Percentiles rank a stretch among this genome's conserved stretches.
Conservation (phyloP, 768 basidiomycete genomes). For the Leccinum boreale region DNA sequence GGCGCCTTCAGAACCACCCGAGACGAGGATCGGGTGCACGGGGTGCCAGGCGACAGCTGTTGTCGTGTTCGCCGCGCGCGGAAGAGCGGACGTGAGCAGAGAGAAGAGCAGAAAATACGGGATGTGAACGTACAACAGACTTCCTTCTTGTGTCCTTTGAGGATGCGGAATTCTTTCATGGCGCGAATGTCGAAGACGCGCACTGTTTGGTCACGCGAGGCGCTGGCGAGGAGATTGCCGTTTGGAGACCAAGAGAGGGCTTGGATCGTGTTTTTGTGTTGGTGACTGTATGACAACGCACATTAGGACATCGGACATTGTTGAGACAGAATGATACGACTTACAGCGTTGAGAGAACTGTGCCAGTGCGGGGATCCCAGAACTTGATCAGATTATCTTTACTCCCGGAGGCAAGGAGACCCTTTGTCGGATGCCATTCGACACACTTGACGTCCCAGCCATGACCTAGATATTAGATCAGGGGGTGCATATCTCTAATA, state of each 20-base stretch:
- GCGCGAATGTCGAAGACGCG: constrained; percentile 97
- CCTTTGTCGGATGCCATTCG: constrained; percentile 98
- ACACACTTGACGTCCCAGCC: constrained; percentile 99
- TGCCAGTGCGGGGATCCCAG: constrained; percentile 96
- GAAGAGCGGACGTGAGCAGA: background rate
- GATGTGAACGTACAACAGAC: constrained; percentile 74
- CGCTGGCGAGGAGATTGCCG: constrained; percentile 91
- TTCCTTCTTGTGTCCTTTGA: constrained; percentile 98
- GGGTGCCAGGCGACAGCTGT: constrained; percentile 96
- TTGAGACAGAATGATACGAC: constrained; percentile 22
- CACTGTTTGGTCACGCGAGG: constrained; percentile 91
- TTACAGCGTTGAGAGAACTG: constrained; percentile 85
- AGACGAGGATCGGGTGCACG: constrained; percentile 84
- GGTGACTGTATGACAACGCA: constrained; percentile 66
- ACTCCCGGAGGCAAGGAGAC: constrained; percentile 89
- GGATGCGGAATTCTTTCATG: constrained; percentile 90
- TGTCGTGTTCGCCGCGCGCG: background rate
- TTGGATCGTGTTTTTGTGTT: constrained; percentile 97
- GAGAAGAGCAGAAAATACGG: background rate
- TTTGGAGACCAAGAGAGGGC: constrained; percentile 92
- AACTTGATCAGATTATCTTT: constrained; percentile 99
- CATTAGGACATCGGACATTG: background rate
- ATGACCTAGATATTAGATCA: constrained; percentile 60
- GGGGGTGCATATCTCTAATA: background rate
- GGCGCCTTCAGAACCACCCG: constrained; percentile 92